Evolutionary conservation across 1,284 basidiomycete species (phyloP), one percentile per base, ranked within the genome.

Genomic region (Irpex sp.): DNA sequence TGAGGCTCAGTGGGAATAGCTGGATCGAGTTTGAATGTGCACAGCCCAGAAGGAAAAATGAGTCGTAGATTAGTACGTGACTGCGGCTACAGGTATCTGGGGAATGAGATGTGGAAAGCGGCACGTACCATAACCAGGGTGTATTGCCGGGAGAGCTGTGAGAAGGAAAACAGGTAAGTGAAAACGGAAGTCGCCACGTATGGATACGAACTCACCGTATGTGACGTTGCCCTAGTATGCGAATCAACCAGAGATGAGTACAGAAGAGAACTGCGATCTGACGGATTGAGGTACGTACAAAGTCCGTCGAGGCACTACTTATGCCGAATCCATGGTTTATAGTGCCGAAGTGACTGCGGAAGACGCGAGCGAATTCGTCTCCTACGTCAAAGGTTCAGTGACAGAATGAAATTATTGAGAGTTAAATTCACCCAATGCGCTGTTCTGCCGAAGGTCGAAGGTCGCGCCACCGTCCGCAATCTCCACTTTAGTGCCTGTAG

Each of bases 401-500:
- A 3, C 49, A 17, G 49, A 15, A 9, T 19, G n/a, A 51, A 26
- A 17, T 17, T 21, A 9, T 17, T 51, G 17, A 5, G 3, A 9
- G 49, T 15, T 51, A 51, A 17, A 26, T 9, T 17, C 68, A 86
- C 88, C 83, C 35, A 92, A 79, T 3, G 78, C 79, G 54, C 73
- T 68, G 66, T 92, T 92, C 72, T 91, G 88, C 54, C 80, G 78
- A 51, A 92, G 72, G 53, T 92, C 88, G 65, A 79, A 79, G 5
- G 67, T 61, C 5, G 64, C 55, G 26, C 35, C n/a, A 15, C 61
- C 65, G 1, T 54, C 57, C 31, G 61, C 65, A 4, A 77, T 73
- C 54, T 85, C 79, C 61, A 86, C 77, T 58, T 76, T 79, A 73
- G 90, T 93, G 2, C 82, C 84, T 3, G 92, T 92, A 1, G 91